phyloP scores from a whole-genome alignment of 129 eudicot species.

The Flaveria trinervia region DNA sequence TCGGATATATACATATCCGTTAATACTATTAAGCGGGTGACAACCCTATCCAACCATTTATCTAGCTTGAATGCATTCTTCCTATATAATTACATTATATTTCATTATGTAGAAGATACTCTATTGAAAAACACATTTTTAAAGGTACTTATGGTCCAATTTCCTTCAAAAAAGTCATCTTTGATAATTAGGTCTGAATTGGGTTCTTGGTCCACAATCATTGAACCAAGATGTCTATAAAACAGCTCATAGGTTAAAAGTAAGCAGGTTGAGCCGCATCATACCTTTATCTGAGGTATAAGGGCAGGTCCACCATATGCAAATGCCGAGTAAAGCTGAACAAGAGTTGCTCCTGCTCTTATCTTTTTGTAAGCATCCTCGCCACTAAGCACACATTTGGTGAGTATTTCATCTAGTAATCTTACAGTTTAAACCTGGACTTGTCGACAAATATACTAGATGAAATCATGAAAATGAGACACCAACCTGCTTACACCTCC shows the following conservation, averaged over 20 bases:
- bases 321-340: slow-evolving; percentile 92
- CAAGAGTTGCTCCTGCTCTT: slow-evolving; percentile 95
- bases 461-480: neutral
- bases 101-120: too few species aligned
- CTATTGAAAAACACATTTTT: too few species aligned
- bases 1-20: too few species aligned
- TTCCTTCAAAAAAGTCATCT: neutral
- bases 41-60: too few species aligned
- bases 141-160: neutral
- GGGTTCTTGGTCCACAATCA: neutral
- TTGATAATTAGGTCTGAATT: neutral
- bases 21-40: too few species aligned
- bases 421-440: neutral
- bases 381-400: slow-evolving; percentile 52
- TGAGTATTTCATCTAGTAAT: neutral
- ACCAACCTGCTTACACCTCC: slow-evolving; percentile 92
- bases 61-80: too few species aligned
- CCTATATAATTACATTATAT: too few species aligned
- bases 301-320: slow-evolving; percentile 98
- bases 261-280: neutral
- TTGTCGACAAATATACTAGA: neutral
- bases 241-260: slow-evolving; percentile 3
- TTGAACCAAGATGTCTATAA: neutral
- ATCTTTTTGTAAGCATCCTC: slow-evolving; percentile 95
- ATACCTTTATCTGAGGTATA: slow-evolving; percentile 88